Conservation (phyloP, 345 rosid species). For the Eucalyptus leucophloia region DNA sequence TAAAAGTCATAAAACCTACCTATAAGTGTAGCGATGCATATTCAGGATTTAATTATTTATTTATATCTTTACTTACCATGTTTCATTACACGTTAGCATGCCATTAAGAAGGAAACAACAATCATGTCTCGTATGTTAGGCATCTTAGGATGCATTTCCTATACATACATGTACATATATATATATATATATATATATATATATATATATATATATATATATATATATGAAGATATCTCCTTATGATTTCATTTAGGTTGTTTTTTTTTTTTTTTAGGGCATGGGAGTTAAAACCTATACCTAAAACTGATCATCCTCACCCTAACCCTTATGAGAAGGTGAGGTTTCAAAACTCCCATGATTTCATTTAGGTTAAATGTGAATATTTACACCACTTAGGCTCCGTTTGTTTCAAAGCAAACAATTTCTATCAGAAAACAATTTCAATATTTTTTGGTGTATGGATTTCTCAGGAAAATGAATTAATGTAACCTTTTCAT, state of each 20-base stretch:
- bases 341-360: no score
- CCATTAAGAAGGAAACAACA: neutral
- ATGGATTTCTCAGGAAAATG: neutral
- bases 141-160: neutral
- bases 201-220: neutral
- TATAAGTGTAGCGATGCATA: neutral
- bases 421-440: neutral
- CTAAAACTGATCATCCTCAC: no score
- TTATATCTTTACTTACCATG: neutral
- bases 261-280: no score
- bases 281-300: no score
- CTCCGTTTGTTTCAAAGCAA: neutral
- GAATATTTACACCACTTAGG: neutral
- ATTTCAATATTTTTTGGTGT: no score
- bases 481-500: neutral
- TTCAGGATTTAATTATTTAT: neutral
- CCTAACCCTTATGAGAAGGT: no score
- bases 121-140: neutral
- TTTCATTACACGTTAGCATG: neutral
- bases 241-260: neutral
- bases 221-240: neutral
- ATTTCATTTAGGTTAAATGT: neutral
- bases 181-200: no score
- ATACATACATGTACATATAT: neutral
- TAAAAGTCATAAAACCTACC: neutral